Conservation (phyloP, 345 rosid genomes). For the Pistacia atlantica region DNA sequence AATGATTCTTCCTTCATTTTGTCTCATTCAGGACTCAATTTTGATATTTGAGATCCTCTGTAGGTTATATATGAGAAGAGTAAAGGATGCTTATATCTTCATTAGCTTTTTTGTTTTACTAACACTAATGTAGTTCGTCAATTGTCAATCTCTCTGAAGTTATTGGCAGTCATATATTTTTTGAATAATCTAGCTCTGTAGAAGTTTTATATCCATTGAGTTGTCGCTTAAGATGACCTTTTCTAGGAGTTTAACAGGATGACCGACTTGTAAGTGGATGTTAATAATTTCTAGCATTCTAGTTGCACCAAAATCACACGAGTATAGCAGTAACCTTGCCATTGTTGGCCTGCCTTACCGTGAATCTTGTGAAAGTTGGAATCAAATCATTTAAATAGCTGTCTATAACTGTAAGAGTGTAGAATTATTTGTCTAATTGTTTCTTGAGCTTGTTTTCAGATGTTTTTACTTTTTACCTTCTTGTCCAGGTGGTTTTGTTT, state of each 20-base stretch:
- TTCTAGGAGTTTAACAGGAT: background rate
- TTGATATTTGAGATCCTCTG: no score
- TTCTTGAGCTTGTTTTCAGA: background rate
- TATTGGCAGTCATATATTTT: background rate
- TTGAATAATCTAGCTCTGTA: background rate
- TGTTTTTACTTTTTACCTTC: slow-evolving; percentile 2
- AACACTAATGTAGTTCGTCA: background rate
- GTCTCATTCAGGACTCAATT: no score
- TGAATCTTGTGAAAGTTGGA: background rate
- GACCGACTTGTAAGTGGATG: background rate
- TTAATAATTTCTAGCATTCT: background rate
- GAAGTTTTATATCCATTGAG: background rate
- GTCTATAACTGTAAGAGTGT: background rate
- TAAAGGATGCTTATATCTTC: no score
- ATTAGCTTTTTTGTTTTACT: no score
- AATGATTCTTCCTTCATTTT: no score
- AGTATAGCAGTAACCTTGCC: background rate
- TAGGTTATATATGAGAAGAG: no score
- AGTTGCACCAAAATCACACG: background rate
- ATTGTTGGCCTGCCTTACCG: background rate
- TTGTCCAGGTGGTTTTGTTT: slow-evolving; percentile 66
- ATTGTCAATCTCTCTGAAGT: background rate
- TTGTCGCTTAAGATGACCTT: background rate
- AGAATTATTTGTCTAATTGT: background rate
- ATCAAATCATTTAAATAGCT: background rate